Conservation (phyloP, 768 basidiomycete genomes). For the Trametes villosa region DNA sequence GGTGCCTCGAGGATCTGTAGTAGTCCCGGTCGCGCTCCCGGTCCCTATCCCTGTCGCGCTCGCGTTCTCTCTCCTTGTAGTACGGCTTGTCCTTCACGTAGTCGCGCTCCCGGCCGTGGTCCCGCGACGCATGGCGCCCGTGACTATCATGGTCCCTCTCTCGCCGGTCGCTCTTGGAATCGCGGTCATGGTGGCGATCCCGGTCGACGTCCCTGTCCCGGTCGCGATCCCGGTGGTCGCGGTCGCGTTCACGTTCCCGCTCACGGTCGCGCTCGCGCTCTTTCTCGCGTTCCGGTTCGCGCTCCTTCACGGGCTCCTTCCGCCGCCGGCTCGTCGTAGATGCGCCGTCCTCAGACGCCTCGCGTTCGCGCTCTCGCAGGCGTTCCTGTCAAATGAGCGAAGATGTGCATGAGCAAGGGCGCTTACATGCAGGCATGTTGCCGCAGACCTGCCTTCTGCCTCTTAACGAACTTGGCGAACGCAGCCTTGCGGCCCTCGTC, state of each 20-base stretch:
- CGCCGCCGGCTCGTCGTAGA: constrained; percentile 81
- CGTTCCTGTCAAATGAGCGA: constrained; percentile 59
- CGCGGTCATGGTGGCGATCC: constrained; percentile 44
- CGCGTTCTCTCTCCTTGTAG: constrained; percentile 30
- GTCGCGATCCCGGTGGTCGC: constrained; percentile 32
- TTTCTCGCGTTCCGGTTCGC: constrained; percentile 41
- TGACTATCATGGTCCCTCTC: constrained; percentile 19
- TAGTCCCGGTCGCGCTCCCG: constrained; percentile 36
- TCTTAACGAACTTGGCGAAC: constrained; percentile 85
- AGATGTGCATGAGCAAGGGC: not conserved
- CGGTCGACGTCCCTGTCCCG: constrained; percentile 12
- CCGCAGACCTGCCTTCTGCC: constrained; percentile 72
- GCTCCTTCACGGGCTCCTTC: constrained; percentile 62
- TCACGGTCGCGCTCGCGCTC: too few species aligned
- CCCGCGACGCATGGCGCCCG: constrained; percentile 44
- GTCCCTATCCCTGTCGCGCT: constrained; percentile 33
- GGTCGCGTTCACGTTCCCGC: constrained; percentile 34
- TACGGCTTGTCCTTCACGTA: constrained; percentile 44
- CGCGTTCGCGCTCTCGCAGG: constrained; percentile 57
- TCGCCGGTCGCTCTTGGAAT: constrained; percentile 6
- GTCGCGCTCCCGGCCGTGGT: constrained; percentile 33
- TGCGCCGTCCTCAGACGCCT: constrained; percentile 76
- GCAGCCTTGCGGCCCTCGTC: constrained; percentile 84
- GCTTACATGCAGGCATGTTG: constrained; percentile 9
- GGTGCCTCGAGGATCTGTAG: constrained; percentile 48